These are phyloP conservation scores for Pseudopyrenochaeta lycopersici DNA, from an alignment of 2,329 filamentous ascomycete species.

Conservation along the genomic window DNA sequence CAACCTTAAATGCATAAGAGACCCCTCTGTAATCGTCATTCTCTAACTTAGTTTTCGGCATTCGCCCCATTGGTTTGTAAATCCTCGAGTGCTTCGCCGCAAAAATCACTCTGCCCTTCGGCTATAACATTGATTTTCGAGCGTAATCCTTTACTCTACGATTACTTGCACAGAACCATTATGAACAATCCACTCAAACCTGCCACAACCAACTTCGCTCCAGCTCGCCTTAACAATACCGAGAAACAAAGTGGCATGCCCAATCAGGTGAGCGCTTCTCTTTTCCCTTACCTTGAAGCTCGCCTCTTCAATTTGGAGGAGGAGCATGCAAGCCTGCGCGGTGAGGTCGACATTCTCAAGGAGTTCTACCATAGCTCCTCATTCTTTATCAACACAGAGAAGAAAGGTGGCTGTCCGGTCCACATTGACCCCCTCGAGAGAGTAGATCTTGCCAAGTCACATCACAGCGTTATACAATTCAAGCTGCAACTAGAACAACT, in stretches of 20 bases:
- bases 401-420: constrained; percentile 27
- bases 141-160: constrained; percentile 1
- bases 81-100: too few species aligned
- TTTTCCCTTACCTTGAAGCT: constrained; percentile 23
- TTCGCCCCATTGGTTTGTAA: too few species aligned
- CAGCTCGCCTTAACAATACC: not conserved
- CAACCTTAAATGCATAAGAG: too few species aligned
- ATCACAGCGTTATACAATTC: constrained; percentile 19
- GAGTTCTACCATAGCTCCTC: constrained; percentile 24
- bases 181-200: constrained; percentile 18
- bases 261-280: constrained; percentile 22
- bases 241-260: constrained; percentile 8
- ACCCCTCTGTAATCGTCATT: too few species aligned
- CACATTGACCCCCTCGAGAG: constrained; percentile 24
- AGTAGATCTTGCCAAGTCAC: constrained; percentile 13
- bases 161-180: not conserved
- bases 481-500: constrained; percentile 26
- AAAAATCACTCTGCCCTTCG: too few species aligned
- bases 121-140: not conserved
- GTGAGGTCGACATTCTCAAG: constrained; percentile 24
- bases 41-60: too few species aligned
- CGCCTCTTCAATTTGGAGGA: constrained; percentile 27
- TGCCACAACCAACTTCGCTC: constrained; percentile 15
- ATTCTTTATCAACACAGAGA: constrained; percentile 28
- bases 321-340: constrained; percentile 18